Evolutionary conservation across 257 asterid species (phyloP).

Genomic region (Voacanga thouarsii): DNA sequence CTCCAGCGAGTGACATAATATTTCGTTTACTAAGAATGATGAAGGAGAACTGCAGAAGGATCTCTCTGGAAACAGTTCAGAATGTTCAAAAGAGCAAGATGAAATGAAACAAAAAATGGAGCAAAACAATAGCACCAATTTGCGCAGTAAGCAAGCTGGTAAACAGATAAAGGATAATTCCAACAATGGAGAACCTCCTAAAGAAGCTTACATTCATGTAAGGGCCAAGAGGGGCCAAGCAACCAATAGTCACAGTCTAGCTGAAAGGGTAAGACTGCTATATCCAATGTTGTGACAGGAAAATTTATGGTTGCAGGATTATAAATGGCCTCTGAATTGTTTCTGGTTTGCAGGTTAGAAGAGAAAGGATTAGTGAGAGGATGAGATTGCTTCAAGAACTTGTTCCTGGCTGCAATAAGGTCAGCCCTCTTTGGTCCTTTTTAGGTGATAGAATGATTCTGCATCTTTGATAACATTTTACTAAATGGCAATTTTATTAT

Average conservation of each 20-base stretch:
- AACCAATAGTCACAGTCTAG: slow-evolving; percentile 94
- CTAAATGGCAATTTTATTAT: background rate
- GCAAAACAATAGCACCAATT: slow-evolving; percentile 33
- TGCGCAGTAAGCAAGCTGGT: slow-evolving; percentile 38
- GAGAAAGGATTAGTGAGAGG: slow-evolving; percentile 93
- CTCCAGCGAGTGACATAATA: slow-evolving; percentile 8
- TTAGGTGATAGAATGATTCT: background rate
- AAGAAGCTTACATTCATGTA: slow-evolving; percentile 74
- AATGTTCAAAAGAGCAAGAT: slow-evolving; percentile 41
- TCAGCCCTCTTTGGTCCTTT: slow-evolving; percentile 17
- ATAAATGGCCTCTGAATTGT: slow-evolving; percentile 1
- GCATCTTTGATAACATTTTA: background rate
- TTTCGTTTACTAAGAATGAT: slow-evolving; percentile 34
- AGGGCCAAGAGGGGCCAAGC: slow-evolving; percentile 96
- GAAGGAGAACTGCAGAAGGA: slow-evolving; percentile 55
- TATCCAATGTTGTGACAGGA: background rate
- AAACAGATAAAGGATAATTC: slow-evolving; percentile 55
- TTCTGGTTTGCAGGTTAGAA: slow-evolving; percentile 57
- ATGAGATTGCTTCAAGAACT: slow-evolving; percentile 94
- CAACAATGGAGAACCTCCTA: slow-evolving; percentile 53
- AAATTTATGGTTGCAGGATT: background rate
- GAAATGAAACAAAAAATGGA: slow-evolving; percentile 42
- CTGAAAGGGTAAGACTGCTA: slow-evolving; percentile 68
- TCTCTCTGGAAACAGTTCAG: slow-evolving; percentile 44
- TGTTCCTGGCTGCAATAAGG: slow-evolving; percentile 96